A percentile compares a stretch with the other conserved stretches of the same genome.
Evolutionary conservation across 2,329 filamentous ascomycete genomes (phyloP).

Genomic region (Hypomyces rosellus): DNA sequence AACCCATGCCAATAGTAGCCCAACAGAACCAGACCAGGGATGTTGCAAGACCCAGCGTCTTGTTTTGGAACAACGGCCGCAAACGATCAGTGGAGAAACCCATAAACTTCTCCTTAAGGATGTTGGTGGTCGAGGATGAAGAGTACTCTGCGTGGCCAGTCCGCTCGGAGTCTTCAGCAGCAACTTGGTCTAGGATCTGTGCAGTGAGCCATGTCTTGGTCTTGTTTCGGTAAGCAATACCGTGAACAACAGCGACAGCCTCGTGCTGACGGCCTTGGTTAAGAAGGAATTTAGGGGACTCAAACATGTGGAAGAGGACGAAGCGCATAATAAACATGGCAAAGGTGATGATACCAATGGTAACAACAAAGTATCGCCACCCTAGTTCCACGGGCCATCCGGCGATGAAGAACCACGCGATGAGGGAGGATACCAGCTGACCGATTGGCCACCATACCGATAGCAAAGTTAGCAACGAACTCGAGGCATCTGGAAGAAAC

Average conservation of each 20-base stretch:
- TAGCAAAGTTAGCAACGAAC: conserved; percentile 68
- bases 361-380: conserved; percentile 69
- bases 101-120: conserved; percentile 53
- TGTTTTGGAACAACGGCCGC: conserved; percentile 55
- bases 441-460: conserved; percentile 85
- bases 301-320: conserved; percentile 73
- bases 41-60: conserved; percentile 46
- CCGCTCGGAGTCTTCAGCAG: conserved; percentile 31
- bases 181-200: conserved; percentile 56
- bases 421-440: conserved; percentile 63
- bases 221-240: conserved; percentile 66
- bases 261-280: conserved; percentile 70
- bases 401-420: conserved; percentile 72
- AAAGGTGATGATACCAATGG: conserved; percentile 67
- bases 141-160: background rate
- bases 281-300: conserved; percentile 79
- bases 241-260: conserved; percentile 73
- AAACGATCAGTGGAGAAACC: conserved; percentile 64
- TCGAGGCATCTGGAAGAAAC: conserved; percentile 70
- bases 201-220: conserved; percentile 70
- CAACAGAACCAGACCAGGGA: conserved; percentile 69
- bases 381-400: conserved; percentile 62
- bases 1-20: conserved; percentile 78
- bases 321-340: conserved; percentile 73
- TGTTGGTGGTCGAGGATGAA: conserved; percentile 20